These are phyloP conservation scores for Singerocomus inundabilis DNA, from an alignment of 1,284 basidiomycete genomes.

Conservation along the genomic window DNA sequence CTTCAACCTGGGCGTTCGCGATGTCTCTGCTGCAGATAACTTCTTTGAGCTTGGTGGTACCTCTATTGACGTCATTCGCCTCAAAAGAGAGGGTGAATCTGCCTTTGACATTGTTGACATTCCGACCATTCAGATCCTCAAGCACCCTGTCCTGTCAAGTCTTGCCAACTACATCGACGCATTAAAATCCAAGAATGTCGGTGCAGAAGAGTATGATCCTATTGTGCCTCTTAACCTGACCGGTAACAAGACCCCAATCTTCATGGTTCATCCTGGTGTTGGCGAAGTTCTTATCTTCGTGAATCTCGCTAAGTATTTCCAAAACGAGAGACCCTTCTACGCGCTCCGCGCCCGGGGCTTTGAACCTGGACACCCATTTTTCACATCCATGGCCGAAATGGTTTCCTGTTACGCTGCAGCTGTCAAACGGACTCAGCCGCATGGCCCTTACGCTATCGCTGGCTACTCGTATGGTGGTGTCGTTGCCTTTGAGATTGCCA, in stretches of 20 bases:
- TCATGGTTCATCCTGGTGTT: conserved; percentile 43
- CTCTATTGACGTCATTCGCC: conserved; percentile 28
- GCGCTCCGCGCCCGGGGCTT: conserved; percentile 42
- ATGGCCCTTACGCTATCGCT: conserved; percentile 42
- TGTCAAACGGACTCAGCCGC: conserved; percentile 36
- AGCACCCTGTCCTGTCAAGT: conserved; percentile 34
- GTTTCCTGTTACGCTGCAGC: conserved; percentile 37
- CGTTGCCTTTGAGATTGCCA: conserved; percentile 44
- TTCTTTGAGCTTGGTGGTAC: conserved; percentile 31
- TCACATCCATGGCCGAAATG: conserved; percentile 40
- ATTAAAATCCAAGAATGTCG: conserved; percentile 12
- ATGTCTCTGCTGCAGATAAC: conserved; percentile 26
- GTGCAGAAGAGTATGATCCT: conserved; percentile 28
- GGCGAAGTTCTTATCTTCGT: conserved; percentile 44
- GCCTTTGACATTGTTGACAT: conserved; percentile 35
- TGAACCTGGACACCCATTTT: conserved; percentile 36
- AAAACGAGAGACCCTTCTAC: conserved; percentile 41
- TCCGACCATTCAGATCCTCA: conserved; percentile 39
- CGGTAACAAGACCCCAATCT: conserved; percentile 41
- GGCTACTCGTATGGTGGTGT: conserved; percentile 49
- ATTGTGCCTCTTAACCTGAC: conserved; percentile 37
- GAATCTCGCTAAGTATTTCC: conserved; percentile 37
- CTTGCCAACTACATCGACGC: conserved; percentile 27
- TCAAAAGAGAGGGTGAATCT: conserved; percentile 34
- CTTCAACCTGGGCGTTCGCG: conserved; percentile 18